Conservation (phyloP, 2,329 filamentous ascomycete genomes). For the Neobulgaria alba region DNA sequence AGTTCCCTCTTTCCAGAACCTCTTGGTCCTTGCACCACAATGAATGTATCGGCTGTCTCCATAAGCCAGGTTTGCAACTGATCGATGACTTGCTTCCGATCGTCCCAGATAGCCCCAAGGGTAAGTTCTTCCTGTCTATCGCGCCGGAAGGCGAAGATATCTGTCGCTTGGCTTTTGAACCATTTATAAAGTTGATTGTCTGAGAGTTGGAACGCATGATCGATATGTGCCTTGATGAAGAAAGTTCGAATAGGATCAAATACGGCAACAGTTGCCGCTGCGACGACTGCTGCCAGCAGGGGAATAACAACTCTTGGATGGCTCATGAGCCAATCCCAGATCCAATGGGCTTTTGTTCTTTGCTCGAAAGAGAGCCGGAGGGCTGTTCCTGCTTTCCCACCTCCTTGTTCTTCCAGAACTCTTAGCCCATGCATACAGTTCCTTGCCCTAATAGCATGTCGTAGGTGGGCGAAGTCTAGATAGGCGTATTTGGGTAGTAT, state of each 20-base stretch:
- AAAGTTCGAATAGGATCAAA: constrained; percentile 94
- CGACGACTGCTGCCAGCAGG: constrained; percentile 68
- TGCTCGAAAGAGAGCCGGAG: constrained; percentile 79
- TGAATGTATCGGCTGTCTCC: constrained; percentile 84
- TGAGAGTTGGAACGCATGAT: constrained; percentile 63
- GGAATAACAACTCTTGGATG: constrained; percentile 89
- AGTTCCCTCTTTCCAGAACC: constrained; percentile 88
- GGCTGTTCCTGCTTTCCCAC: constrained; percentile 66
- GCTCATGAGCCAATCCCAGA: constrained; percentile 78
- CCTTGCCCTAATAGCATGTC: constrained; percentile 26
- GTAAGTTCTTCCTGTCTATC: constrained; percentile 56
- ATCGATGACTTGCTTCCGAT: constrained; percentile 74
- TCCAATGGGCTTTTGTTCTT: constrained; percentile 65
- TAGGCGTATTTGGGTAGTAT: constrained; percentile 70
- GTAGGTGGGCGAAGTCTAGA: constrained; percentile 63
- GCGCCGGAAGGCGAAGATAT: constrained; percentile 51
- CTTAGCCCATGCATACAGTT: constrained; percentile 76
- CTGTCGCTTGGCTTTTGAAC: constrained; percentile 66
- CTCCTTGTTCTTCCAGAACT: constrained; percentile 59
- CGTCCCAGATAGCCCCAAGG: constrained; percentile 74
- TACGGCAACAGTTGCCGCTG: constrained; percentile 73
- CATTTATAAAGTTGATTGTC: constrained; percentile 70
- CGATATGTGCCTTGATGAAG: constrained; percentile 83
- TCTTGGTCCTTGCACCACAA: constrained; percentile 84
- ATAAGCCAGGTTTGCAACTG: constrained; percentile 78